Conservation (phyloP, 164 flowering plant species). For the Chloranthus sessilifolius region DNA sequence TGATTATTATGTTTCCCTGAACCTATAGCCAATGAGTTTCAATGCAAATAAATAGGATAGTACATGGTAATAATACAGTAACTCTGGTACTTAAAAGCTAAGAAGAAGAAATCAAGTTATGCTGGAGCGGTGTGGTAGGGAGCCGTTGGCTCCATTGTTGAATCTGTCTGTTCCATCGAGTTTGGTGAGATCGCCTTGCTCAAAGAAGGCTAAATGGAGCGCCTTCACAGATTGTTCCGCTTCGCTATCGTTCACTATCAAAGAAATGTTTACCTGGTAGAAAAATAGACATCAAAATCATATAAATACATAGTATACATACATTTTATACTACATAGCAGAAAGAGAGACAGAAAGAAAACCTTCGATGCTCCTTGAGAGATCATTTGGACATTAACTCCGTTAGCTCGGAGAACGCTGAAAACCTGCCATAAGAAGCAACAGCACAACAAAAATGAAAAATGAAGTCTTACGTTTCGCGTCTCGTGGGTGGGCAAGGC, state of each 20-base stretch:
- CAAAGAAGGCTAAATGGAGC: constrained; percentile 65
- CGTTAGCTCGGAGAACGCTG: constrained; percentile 52
- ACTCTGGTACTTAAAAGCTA: too few relatives aligned
- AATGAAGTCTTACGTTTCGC: too few relatives aligned
- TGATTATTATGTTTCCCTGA: too few relatives aligned
- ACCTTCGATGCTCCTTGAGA: constrained; percentile 99
- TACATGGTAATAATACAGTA: too few relatives aligned
- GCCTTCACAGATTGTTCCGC: constrained; percentile 72
- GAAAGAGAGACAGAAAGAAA: constrained; percentile 3
- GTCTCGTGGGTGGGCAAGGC: too few relatives aligned
- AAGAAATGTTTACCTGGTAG: constrained; percentile 71
- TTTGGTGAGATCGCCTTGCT: constrained; percentile 29
- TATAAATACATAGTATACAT: too few relatives aligned
- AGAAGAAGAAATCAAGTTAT: too few relatives aligned
- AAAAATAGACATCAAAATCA: neutral
- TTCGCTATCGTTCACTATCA: constrained; percentile 76
- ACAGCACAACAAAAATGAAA: neutral
- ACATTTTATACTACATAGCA: too few relatives aligned
- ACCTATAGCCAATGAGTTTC: too few relatives aligned
- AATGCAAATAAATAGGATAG: too few relatives aligned
- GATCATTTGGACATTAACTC: constrained; percentile 96
- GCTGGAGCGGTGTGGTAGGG: too few relatives aligned
- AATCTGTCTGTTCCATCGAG: constrained; percentile 7
- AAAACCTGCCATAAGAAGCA: constrained; percentile 52
- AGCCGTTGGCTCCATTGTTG: too few relatives aligned